phyloP scores from a whole-genome alignment of 1,284 basidiomycete species.

The Coniferiporia sulphurascens region DNA sequence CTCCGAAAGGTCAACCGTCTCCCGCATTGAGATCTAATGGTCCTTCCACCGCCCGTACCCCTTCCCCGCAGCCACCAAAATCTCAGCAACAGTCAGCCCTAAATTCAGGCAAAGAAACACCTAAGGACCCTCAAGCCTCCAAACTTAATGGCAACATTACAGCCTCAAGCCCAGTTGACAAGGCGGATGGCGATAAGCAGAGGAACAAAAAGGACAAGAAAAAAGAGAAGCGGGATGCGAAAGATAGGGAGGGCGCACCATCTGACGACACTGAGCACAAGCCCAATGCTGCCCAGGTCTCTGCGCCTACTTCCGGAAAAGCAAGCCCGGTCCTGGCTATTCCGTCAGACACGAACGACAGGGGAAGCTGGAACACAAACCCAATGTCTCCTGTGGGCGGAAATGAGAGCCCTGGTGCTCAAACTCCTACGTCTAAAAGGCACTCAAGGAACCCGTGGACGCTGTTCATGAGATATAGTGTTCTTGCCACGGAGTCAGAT shows the following conservation, averaged over 20 bases:
- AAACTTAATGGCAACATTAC: slow-evolving; percentile 39
- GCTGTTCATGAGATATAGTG: slow-evolving; percentile 71
- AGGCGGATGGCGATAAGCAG: slow-evolving; percentile 35
- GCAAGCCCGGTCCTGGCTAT: slow-evolving; percentile 34
- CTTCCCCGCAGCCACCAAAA: slow-evolving; percentile 27
- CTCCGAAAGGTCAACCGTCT: slow-evolving; percentile 32
- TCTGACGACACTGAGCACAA: slow-evolving; percentile 27
- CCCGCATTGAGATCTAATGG: slow-evolving; percentile 31
- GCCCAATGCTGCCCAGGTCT: slow-evolving; percentile 19
- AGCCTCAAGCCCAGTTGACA: slow-evolving; percentile 20
- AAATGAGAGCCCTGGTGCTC: slow-evolving; percentile 52
- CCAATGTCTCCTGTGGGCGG: slow-evolving; percentile 45
- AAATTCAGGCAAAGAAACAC: slow-evolving; percentile 30
- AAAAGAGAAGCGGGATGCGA: slow-evolving; percentile 33
- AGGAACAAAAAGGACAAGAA: slow-evolving; percentile 54
- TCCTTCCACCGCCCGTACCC: slow-evolving; percentile 28
- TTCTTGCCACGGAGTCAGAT: slow-evolving; percentile 59
- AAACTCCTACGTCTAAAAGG: slow-evolving; percentile 61
- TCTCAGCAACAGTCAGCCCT: slow-evolving; percentile 28
- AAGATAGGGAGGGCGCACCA: slow-evolving; percentile 31
- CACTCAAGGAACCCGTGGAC: slow-evolving; percentile 77
- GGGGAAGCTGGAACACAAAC: slow-evolving; percentile 34
- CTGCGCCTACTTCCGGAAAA: slow-evolving; percentile 36
- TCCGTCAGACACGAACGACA: slow-evolving; percentile 25
- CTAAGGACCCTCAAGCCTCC: slow-evolving; percentile 26